phyloP scores from a whole-genome alignment of 768 basidiomycete genomes.

The Suillus subalutaceus region DNA sequence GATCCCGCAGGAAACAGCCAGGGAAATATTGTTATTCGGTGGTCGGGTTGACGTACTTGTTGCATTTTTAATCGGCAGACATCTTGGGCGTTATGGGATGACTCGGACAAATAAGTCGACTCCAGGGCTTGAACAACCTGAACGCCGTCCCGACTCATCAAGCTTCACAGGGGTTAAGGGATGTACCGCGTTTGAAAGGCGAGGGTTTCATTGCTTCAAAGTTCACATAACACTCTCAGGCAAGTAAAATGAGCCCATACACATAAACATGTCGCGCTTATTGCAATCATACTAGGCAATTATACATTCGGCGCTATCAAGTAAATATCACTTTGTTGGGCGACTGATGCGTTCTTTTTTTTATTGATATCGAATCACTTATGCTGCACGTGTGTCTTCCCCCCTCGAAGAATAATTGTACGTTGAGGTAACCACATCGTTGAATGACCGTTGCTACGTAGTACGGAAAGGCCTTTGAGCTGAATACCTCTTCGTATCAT shows the following conservation, averaged over 20 bases:
- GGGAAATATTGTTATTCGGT: neutral
- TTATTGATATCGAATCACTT: neutral
- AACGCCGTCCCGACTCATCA: neutral
- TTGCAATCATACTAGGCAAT: neutral
- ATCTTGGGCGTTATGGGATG: too few species aligned
- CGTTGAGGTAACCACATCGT: neutral
- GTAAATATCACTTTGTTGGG: conserved; percentile 2
- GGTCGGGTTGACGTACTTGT: neutral
- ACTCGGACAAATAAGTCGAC: neutral
- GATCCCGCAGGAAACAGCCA: neutral
- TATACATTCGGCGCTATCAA: neutral
- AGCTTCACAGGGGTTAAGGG: neutral
- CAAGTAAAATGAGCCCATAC: neutral
- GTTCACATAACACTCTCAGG: conserved; percentile 2
- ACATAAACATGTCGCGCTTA: neutral
- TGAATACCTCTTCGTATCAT: neutral
- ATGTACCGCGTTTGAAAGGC: neutral
- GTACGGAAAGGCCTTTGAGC: neutral
- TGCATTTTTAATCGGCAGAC: neutral
- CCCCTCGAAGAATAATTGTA: neutral
- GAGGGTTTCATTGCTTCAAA: conserved; percentile 1
- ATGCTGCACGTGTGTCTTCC: neutral
- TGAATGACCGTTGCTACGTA: neutral
- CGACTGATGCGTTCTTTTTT: conserved; percentile 7
- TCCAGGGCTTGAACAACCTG: neutral